Evolutionary conservation across 2,329 filamentous ascomycete genomes (phyloP), one percentile per base, ranked within the genome.

Genomic region (Cladophialophora yegresii): DNA sequence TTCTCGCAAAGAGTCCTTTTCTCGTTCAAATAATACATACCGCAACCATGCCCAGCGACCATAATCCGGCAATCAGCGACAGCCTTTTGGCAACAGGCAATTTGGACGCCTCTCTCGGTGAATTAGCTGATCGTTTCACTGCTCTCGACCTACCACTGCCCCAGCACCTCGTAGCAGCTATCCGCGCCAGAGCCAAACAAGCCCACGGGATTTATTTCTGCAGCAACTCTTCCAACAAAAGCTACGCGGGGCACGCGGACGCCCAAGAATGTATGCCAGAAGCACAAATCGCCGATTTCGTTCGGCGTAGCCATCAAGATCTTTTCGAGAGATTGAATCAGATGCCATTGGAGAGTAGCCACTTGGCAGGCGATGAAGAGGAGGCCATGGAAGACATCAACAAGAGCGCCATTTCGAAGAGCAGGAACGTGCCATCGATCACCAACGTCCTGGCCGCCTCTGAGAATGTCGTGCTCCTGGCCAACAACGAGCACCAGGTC

Each of bases 191-290:
- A 58, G 40, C 53, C 20, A 33, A 33, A 26, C 51, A 58, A 43
- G 43, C 13, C 0, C 28, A 65, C 36, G 43, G 26, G 20, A 43
- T 63, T 13, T 67, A 67, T 40, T 61, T 67, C 22, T 59, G 59
- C 56, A 43, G 50, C 8, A 45, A 60, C 47, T 45, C 65, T 16
- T 58, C 50, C 26, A 51, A 22, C 4, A 16, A 49, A 4, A 67
- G 65, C 28, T 65, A 53, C 45, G 54, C 59, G n/a, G 65, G 65
- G 6, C 58, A 55, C 40, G 32, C 64, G 3, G 64, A 67, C n/a
- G 36, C 32, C 13, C 45, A 58, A 8, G 51, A 50, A 23, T 55
- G 30, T 4, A 62, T 67, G 45, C 56, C 43, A 32, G 65, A 67
- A 47, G 43, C 32, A 26, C 36, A 54, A 23, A 65, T 67, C 22